Evolutionary conservation across 169 alveolate genomes (phyloP), one percentile per base, ranked within the genome.

Genomic region (Plasmodium chabaudi): DNA sequence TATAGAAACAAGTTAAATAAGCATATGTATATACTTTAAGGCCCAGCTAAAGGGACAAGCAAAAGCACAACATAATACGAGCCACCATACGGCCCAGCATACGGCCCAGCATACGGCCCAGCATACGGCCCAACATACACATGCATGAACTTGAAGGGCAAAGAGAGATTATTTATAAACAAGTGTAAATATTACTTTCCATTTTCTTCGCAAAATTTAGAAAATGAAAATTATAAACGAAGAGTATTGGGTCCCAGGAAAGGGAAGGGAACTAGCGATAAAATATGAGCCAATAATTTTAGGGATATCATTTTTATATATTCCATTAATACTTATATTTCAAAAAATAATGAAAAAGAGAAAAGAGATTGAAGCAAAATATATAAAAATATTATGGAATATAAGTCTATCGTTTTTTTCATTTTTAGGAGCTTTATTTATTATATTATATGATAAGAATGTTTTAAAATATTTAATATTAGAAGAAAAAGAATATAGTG

Each of bases 231-330:
- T 65, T n/a, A 17, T 70, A 49, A 61, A 67, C 27, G 42, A 42
- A 21, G 49, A 44, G 12, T 69, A 46, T 19, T 71, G 87, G 94
- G 57, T 55, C 9, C 92, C 94, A 21, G 90, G 91, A 34, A 87
- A 60, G 75, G 95, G 95, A n/a, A 89, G 72, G 1, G 92, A 87
- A 63, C 63, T 87, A 17, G 94, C 95, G 0, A 49, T 21, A 19
- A 65, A 47, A 10, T 71, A 72, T 63, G 73, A 87, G 49, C 67
- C 44, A 19, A 75, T 72, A 2, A 74, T 93, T 19, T 51, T 93
- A 23, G 5, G 39, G 15, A 67, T 89, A 3, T 84, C 88, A 1
- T 55, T 88, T 15, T 73, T 93, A 57, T 93, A 93, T 71, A 53
- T 91, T 12, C 95, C 95, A 12, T 72, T 59, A 25, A 89, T 93